Evolutionary conservation across 1,284 basidiomycete species (phyloP), one percentile per base, ranked within the genome.

Genomic region (Cutaneotrichosporon curvatum): DNA sequence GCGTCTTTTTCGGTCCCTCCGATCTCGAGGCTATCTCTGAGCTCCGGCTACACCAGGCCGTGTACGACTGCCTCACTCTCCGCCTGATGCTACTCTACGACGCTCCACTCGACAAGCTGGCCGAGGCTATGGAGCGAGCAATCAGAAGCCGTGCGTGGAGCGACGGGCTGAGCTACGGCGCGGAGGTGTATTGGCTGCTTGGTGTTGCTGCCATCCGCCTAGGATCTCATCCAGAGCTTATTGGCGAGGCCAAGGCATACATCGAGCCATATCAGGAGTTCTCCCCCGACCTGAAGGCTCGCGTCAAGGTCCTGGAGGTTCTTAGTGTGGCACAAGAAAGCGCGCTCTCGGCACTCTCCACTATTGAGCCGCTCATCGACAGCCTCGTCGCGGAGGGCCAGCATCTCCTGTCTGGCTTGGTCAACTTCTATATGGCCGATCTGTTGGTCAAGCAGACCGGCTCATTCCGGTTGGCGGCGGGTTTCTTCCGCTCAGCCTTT

Each of bases 21-120:
- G 59, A 58, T 18, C 34, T 53, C 9, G 55, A 58, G 9, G 8
- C 14, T 2, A 32, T 57, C 28, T 15, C 25, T 10, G 35, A 23
- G 3, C 43, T 61, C 6, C 30, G 34, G 4, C 36, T 58, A 28
- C 59, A 62, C 35, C 33, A 34, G 11, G 56, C 50, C 12, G 43
- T 60, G 4, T 49, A 43, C 28, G 43, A 53, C 18, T 40, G 28
- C 4, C 34, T 57, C 9, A 43, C 49, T 3, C 45, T 67, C 3
- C 56, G 62, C 0, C 47, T 63, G 5, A 53, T 59, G 11, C 49
- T 61, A 1, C 41, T 61, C 5, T 67, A 53, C 45, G 59, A 63
- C 33, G 62, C 62, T 1, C 60, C 63, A 0, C 14, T 47, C 8
- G 46, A 49, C 3, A 47, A 46, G 2, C 37, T 57, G 16, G 15